Conservation (phyloP, 352 stramenopile genomes). For the Pseudoperonospora humuli region DNA sequence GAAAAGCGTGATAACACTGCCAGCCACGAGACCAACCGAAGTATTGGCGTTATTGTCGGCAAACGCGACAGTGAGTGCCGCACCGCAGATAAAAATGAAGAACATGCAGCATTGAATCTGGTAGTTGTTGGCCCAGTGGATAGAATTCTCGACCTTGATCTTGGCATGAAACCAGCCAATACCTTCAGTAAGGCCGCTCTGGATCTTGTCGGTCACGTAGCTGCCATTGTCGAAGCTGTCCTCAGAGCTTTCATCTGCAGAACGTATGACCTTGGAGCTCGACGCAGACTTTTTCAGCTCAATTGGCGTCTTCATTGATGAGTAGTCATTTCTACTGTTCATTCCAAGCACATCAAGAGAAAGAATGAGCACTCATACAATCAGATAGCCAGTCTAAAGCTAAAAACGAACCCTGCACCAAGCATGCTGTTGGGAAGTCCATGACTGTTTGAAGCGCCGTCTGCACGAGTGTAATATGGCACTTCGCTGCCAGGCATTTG, state of each 20-base stretch:
- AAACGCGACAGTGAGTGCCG: constrained; percentile 47
- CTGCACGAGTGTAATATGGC: too few species aligned
- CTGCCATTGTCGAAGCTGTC: constrained; percentile 67
- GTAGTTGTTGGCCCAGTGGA: constrained; percentile 86
- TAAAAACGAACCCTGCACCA: too few species aligned
- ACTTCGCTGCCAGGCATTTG: too few species aligned
- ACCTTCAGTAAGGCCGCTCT: constrained; percentile 39
- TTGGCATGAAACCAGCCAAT: constrained; percentile 83
- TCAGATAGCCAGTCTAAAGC: too few species aligned
- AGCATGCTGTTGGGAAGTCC: too few species aligned
- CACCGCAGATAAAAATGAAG: constrained; percentile 52
- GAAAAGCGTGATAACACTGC: constrained; percentile 70
- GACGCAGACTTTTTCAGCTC: constrained; percentile 31
- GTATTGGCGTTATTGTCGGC: constrained; percentile 43
- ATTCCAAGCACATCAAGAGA: constrained; percentile 1
- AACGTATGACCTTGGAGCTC: constrained; percentile 29
- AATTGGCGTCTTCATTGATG: constrained; percentile 45
- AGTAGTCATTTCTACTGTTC: constrained; percentile 32
- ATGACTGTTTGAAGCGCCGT: too few species aligned
- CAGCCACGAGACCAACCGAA: constrained; percentile 66
- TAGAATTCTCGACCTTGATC: constrained; percentile 78
- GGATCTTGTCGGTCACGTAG: constrained; percentile 58
- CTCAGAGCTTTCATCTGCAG: constrained; percentile 65
- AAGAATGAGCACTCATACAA: background rate
- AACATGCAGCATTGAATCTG: constrained; percentile 81